Conservation (phyloP, 2,329 filamentous ascomycete genomes). For the Karstenula rhodostoma region DNA sequence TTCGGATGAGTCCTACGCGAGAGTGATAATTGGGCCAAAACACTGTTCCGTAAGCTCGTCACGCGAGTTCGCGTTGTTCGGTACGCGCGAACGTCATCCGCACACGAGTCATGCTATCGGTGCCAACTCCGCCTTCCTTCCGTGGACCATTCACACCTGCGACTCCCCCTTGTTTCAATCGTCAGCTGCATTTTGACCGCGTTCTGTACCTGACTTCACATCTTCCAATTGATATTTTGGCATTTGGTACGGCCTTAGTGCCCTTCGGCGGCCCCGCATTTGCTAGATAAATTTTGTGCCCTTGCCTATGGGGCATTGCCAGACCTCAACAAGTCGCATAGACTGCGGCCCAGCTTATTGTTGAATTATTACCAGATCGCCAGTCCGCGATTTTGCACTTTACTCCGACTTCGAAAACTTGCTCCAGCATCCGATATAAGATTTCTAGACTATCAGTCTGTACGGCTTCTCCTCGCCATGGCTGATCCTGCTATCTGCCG, state of each 20-base stretch:
- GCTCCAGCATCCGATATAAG: background rate
- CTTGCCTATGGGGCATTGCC: background rate
- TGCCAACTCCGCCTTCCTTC: background rate
- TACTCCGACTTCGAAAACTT: background rate
- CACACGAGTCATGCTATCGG: background rate
- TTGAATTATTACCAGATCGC: background rate
- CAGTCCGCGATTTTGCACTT: background rate
- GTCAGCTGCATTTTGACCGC: background rate
- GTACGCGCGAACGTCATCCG: background rate
- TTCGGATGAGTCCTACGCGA: no score
- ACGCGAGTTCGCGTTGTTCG: background rate
- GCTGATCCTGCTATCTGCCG: conserved; percentile 22
- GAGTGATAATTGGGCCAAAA: no score
- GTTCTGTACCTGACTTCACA: background rate
- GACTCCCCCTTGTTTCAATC: background rate
- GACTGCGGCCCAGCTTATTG: background rate
- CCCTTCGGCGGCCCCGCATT: background rate
- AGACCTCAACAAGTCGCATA: background rate
- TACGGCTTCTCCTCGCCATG: conserved; percentile 9
- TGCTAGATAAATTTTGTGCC: background rate
- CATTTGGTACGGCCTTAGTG: background rate
- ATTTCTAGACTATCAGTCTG: background rate
- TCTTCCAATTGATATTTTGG: no score
- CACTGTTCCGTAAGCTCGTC: background rate
- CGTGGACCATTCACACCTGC: background rate